These are phyloP conservation scores for Neurospora discreta DNA, from an alignment of 495 filamentous ascomycete species.

Conservation along the genomic window DNA sequence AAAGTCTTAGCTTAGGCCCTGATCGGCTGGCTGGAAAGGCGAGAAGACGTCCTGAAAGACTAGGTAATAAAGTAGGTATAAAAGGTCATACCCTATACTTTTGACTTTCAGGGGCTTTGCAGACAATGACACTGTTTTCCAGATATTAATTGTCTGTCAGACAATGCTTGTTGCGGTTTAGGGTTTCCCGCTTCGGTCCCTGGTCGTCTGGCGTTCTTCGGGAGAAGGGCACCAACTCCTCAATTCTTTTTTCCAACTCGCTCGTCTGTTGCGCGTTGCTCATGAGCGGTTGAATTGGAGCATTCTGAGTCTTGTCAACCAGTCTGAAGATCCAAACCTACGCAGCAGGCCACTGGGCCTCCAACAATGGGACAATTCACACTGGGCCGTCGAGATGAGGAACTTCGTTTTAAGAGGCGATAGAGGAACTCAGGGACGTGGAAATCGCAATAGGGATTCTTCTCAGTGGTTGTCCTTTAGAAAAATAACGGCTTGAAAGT, in stretches of 20 bases:
- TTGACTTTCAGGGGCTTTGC: too few relatives aligned
- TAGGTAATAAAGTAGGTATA: too few relatives aligned
- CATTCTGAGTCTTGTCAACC: neutral
- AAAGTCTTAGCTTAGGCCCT: too few relatives aligned
- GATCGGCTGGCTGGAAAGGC: too few relatives aligned
- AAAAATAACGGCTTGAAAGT: neutral
- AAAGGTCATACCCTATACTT: too few relatives aligned
- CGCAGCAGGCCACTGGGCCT: neutral
- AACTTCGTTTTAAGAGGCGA: slow-evolving; percentile 38
- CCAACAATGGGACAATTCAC: slow-evolving; percentile 36
- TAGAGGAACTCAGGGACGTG: slow-evolving; percentile 30
- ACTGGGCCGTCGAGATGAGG: slow-evolving; percentile 43
- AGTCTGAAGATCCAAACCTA: neutral
- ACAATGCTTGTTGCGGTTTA: too few relatives aligned
- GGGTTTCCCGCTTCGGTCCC: too few relatives aligned
- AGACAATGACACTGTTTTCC: too few relatives aligned
- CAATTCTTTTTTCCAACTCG: neutral
- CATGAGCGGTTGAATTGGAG: neutral
- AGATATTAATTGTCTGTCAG: too few relatives aligned
- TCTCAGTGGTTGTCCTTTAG: neutral
- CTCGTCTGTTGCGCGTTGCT: neutral
- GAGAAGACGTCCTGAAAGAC: too few relatives aligned
- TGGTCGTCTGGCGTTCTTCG: neutral
- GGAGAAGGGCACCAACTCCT: neutral
- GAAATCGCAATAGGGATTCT: slow-evolving; percentile 14